Base-by-base conservation (phyloP, 2,329 filamentous ascomycete species). In the Helotiales sp. region DNA sequence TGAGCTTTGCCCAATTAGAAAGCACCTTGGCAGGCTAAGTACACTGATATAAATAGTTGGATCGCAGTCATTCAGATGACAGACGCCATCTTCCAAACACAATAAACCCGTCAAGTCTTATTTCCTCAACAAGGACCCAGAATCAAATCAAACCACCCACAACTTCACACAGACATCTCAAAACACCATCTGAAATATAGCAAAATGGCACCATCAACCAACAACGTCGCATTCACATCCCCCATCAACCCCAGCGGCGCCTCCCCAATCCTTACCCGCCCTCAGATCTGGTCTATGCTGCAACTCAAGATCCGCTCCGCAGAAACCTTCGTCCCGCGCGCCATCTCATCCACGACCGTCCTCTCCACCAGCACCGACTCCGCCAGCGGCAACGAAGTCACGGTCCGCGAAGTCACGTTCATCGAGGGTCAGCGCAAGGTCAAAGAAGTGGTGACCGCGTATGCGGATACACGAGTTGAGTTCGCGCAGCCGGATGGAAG, bases 261-360 rank as follows among this genome's bases (percentile, higher is more conserved):
- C 6, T 72, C 67, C 24, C 76, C 75, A 3, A 17, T 67, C 22
- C 73, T 81, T n/a, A 76, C 74, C 2, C 61, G 52, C n/a, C 64
- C 72, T 1, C 78, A 81, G 71, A 69, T 81, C 55, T 81, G 79
- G 79, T 70, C 73, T 0, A 78, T 77, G 2, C 72, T 78, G 1
- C 66, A 74, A 32, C 67, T 67, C 17, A 78, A 78, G 65, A 69
- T 77, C 49, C 68, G 68, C 10, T 69, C 69, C 1, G 75, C 70
- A 1, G 64, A 76, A 57, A 74, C 72, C 24, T 77, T 77, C 45
- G 73, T 77, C 26, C 70, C 71, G n/a, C 67, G 60, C 30, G 74
- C 72, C 26, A 74, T 76, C 26, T 54, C 69, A 58, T 73, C 72
- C 22, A 75, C 64, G 15, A 49, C 50, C 26, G 50, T 66, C 13